These are phyloP conservation scores for Amanita phalloides DNA, from an alignment of 768 basidiomycete genomes.

Conservation along the genomic window DNA sequence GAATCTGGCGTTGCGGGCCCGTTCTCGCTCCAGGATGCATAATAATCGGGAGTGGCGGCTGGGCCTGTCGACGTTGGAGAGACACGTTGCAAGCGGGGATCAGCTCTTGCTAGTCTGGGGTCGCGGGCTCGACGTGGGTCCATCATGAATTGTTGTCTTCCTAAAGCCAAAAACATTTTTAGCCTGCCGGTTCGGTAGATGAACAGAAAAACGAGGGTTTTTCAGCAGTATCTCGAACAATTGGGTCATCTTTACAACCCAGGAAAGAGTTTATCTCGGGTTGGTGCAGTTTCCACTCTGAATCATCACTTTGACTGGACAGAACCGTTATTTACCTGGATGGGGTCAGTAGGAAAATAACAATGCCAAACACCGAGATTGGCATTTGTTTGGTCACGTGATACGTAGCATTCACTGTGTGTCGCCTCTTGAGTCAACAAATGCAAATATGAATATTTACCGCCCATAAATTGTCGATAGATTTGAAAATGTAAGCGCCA, in stretches of 20 bases:
- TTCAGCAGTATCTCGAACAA: slow-evolving; percentile 96
- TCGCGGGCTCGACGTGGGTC: slow-evolving; percentile 4
- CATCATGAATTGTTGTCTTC: background rate
- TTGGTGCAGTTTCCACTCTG: slow-evolving; percentile 89
- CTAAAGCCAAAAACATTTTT: background rate
- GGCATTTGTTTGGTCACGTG: too few relatives aligned
- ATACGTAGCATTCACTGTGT: too few relatives aligned
- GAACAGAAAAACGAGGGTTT: slow-evolving; percentile 9
- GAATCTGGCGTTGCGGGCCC: slow-evolving; percentile 7
- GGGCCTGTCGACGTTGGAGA: slow-evolving; percentile 27
- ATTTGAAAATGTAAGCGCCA: too few relatives aligned
- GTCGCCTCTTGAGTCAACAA: too few relatives aligned
- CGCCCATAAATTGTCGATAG: too few relatives aligned
- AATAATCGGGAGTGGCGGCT: slow-evolving; percentile 10
- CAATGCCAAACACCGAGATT: too few relatives aligned
- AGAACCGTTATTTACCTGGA: slow-evolving; percentile 4
- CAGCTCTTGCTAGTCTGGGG: slow-evolving; percentile 43
- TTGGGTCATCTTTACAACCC: slow-evolving; percentile 69
- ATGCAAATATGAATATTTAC: too few relatives aligned
- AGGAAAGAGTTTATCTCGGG: slow-evolving; percentile 27
- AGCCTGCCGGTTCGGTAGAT: background rate
- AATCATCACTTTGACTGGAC: slow-evolving; percentile 49
- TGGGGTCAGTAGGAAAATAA: background rate
- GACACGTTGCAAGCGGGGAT: slow-evolving; percentile 50
- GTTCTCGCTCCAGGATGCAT: slow-evolving; percentile 19